Percentiles rank a stretch among this genome's conserved stretches.
These are phyloP conservation scores for Filosporella fistucella DNA, from an alignment of 495 filamentous ascomycete genomes.

Conservation along the genomic window DNA sequence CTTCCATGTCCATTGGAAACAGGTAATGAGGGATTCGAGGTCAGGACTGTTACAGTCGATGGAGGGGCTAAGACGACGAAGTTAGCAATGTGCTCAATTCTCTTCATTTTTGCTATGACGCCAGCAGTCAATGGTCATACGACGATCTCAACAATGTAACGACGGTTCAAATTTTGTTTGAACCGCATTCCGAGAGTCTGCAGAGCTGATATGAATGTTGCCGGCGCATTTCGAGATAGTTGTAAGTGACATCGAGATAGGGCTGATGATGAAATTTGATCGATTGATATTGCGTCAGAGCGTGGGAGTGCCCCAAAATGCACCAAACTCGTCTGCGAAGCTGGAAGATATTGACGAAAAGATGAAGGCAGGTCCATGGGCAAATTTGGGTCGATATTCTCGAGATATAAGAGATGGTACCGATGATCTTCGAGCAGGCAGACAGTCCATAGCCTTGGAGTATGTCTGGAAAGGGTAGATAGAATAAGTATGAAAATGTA, in stretches of 20 bases:
- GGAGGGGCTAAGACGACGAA: slow-evolving; percentile 29
- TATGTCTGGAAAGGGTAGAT: neutral
- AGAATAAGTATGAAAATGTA: slow-evolving; percentile 8
- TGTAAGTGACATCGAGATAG: slow-evolving; percentile 11
- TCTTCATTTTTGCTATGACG: slow-evolving; percentile 10
- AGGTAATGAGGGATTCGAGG: slow-evolving; percentile 11
- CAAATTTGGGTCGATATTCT: slow-evolving; percentile 4
- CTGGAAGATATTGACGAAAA: neutral
- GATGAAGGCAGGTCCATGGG: neutral
- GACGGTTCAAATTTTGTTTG: slow-evolving; percentile 11
- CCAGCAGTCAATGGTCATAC: slow-evolving; percentile 4
- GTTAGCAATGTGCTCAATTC: slow-evolving; percentile 24
- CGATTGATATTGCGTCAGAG: slow-evolving; percentile 14
- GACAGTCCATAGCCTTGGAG: slow-evolving; percentile 16
- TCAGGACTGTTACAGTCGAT: slow-evolving; percentile 16
- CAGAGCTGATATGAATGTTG: neutral
- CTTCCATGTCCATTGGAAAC: slow-evolving; percentile 44
- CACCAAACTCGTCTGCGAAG: neutral
- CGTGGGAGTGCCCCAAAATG: slow-evolving; percentile 5
- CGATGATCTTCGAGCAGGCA: slow-evolving; percentile 15
- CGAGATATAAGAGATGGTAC: slow-evolving; percentile 12
- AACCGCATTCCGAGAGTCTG: neutral
- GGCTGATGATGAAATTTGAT: slow-evolving; percentile 19
- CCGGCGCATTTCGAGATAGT: slow-evolving; percentile 23
- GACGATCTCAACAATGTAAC: slow-evolving; percentile 6